These are phyloP conservation scores for Vigna radiata DNA, from an alignment of 306 rosid species.

Conservation along the genomic window DNA sequence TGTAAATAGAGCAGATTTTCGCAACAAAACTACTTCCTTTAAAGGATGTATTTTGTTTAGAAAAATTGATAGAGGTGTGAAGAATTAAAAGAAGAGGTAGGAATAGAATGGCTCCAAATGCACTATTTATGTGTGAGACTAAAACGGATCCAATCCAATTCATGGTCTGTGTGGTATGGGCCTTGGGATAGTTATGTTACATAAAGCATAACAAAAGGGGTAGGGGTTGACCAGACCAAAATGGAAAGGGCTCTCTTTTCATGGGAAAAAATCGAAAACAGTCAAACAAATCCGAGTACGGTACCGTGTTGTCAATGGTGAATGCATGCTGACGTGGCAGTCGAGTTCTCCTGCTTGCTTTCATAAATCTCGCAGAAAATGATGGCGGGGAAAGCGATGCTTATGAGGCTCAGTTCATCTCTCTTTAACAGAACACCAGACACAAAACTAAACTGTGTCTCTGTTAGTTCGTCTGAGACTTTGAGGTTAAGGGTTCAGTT, in stretches of 20 bases:
- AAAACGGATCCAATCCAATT: too few relatives aligned
- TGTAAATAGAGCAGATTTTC: neutral
- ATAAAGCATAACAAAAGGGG: neutral
- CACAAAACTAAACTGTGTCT: neutral
- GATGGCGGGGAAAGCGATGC: constrained; percentile 25
- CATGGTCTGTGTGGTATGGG: too few relatives aligned
- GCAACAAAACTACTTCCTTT: neutral
- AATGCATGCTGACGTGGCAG: constrained; percentile 28
- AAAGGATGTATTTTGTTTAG: too few relatives aligned
- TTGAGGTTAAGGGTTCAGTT: neutral
- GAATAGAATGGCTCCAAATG: too few relatives aligned
- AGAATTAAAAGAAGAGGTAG: neutral
- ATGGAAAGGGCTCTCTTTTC: neutral
- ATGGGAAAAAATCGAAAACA: neutral
- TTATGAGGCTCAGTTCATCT: neutral
- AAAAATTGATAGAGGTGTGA: too few relatives aligned
- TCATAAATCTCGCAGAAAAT: neutral
- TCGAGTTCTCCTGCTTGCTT: neutral
- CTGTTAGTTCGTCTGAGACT: neutral
- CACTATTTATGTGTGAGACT: too few relatives aligned
- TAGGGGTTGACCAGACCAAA: neutral
- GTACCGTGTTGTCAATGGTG: neutral
- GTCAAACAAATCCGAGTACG: constrained; percentile 15
- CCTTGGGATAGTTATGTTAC: too few relatives aligned
- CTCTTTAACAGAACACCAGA: neutral